Evolutionary conservation across 306 rosid genomes (phyloP), one percentile per base, ranked within the genome.

Genomic region (Canavalia ensiformis): DNA sequence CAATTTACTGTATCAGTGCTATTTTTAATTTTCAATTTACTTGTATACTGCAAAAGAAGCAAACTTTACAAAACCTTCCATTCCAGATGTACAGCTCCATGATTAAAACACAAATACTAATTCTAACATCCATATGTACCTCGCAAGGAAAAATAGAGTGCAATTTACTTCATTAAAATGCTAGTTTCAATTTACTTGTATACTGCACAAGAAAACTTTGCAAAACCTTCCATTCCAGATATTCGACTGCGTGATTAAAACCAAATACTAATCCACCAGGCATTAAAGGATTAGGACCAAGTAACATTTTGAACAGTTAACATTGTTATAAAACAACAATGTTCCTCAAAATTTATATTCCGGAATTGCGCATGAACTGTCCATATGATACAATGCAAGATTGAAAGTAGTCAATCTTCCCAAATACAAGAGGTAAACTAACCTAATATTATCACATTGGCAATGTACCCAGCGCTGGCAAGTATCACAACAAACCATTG

Each of bases 391-490:
- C 51, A 47, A 66, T 10, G 4, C 41, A 66, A 58, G 42, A 55
- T 66, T 10, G 4, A 66, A 75, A 58, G 35, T 49, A 84, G 57
- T 58, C 33, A 35, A 52, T 64, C 63, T 72, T 68, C 70, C 29
- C 62, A 65, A 58, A 72, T 44, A 13, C 51, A 50, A 66, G 65
- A 41, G 70, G 68, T 68, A 66, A 41, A 82, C 75, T 80, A 77
- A 93, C 99, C 99, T 93, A 83, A 96, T 96, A 77, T 92, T 87
- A 86, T 96, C 99, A 82, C 99, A 96, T 34, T 92, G 97, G 84
- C 99, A 96, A 86, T 96, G 99, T 81, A 96, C 98, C 99, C 99
- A 96, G 30, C 97, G 97, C 90, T 94, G 97, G 94, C 99, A 96
- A 69, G 86, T 34, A 82, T 96, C 99, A 83, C 99, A 96, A 89